These are phyloP conservation scores for Ceratocystis colombiana DNA, from an alignment of 2,329 filamentous ascomycete genomes.

Conservation along the genomic window DNA sequence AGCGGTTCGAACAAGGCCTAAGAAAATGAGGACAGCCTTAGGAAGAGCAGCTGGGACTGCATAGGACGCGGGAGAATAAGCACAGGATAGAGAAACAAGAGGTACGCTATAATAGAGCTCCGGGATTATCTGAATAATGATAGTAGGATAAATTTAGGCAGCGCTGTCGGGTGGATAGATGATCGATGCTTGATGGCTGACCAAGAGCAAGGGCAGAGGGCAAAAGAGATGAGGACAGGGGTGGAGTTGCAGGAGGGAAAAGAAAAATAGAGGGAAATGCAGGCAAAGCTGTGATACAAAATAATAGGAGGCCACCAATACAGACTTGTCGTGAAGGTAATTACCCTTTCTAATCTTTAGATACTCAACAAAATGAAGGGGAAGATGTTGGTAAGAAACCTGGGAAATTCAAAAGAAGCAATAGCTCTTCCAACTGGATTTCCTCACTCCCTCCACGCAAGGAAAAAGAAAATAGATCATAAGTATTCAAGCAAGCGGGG, in stretches of 20 bases:
- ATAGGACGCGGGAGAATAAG: not conserved
- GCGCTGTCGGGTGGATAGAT: not conserved
- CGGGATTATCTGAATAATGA: not conserved
- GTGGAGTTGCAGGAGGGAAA: not conserved
- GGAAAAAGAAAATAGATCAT: not conserved
- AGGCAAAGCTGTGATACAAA: not conserved
- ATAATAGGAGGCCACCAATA: not conserved
- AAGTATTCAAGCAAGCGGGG: not conserved
- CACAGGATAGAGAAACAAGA: not conserved
- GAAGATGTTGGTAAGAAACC: not conserved
- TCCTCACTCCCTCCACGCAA: not conserved
- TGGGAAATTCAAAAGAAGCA: not conserved
- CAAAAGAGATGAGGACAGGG: not conserved
- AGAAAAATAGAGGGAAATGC: not conserved
- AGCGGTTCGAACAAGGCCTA: not conserved
- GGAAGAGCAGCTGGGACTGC: not conserved
- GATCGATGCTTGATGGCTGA: not conserved
- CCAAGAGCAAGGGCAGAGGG: not conserved
- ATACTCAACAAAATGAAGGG: not conserved
- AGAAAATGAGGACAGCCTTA: not conserved
- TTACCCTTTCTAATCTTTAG: not conserved
- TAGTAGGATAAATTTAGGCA: not conserved
- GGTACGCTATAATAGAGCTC: not conserved
- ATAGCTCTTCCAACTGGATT: not conserved
- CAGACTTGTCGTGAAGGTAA: not conserved